Base-by-base conservation (phyloP, 2,329 filamentous ascomycete species). In the Epichloe amarillans region DNA sequence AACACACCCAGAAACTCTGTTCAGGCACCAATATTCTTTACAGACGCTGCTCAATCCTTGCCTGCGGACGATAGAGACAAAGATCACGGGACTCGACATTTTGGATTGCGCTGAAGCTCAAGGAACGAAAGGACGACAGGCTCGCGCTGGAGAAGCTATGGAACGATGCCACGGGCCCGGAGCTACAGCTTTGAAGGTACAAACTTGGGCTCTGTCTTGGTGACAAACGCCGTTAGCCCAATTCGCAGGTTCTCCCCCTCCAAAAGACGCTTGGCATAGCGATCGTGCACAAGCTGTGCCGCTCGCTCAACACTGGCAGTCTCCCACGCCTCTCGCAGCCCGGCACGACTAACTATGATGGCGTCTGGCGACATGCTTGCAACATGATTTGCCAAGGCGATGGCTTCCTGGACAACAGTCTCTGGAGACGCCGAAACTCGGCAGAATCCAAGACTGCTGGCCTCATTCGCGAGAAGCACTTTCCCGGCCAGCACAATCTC, bases 401-500 rank as follows among this genome's bases (percentile, higher is more conserved):
- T 54, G 1, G 67, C 66, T 53, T 69, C 68, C 1, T 60, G 54
- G 6, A 70, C 57, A 6, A 69, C 59, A 7, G 62, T 60, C 39
- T 67, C 66, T 10, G 60, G 60, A 69, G 49, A 72, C 69, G 64
- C 53, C 63, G 66, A 58, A 65, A 55, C 50, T 64, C 62, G 17
- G 68, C 68, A 50, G 37, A 57, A 54, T 0, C 54, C 57, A n/a
- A 51, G 41, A 11, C 46, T 26, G 36, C 35, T 50, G 36, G 53
- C 54, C 44, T 74, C 71, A 39, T 69, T 60, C 2, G 74, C 73
- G 1, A 66, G 66, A 0, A 75, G 66, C 15, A 64, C 63, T 6
- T 66, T 64, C 5, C 72, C 74, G 0, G 74, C 73, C 33, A 77
- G 60, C 4, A 71, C 73, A 50, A 77, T 68, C 54, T 77, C 74